A percentile compares a stretch with the other conserved stretches of the same genome.
These are phyloP conservation scores for Oenanthe sinensis DNA, from an alignment of 129 eudicot genomes.

Conservation along the genomic window DNA sequence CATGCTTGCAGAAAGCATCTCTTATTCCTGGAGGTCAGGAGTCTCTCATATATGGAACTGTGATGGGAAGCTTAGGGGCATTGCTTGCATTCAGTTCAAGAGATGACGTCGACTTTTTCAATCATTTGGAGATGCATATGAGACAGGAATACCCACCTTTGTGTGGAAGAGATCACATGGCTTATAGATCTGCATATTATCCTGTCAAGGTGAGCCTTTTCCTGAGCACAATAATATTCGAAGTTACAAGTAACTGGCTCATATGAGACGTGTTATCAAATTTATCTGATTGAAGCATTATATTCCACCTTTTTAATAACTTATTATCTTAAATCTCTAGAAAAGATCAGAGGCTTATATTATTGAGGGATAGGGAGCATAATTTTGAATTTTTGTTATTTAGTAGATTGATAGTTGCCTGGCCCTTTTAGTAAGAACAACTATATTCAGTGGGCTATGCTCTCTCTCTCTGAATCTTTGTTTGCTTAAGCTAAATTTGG, in stretches of 20 bases:
- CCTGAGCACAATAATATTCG: background rate
- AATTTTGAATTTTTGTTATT: background rate
- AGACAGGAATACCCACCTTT: conserved; percentile 97
- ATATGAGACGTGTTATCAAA: background rate
- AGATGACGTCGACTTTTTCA: conserved; percentile 98
- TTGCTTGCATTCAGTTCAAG: conserved; percentile 82
- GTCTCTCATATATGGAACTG: conserved; percentile 84
- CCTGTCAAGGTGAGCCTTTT: conserved; percentile 75
- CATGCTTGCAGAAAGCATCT: conserved; percentile 95
- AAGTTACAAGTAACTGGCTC: background rate
- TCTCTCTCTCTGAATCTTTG: background rate
- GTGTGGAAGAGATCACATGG: conserved; percentile 99
- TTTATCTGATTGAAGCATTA: background rate
- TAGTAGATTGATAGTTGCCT: background rate
- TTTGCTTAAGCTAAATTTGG: too few species aligned
- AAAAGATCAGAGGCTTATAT: background rate
- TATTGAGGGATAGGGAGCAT: background rate
- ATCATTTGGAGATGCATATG: conserved; percentile 98
- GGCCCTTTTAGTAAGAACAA: background rate
- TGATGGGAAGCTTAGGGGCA: conserved; percentile 98
- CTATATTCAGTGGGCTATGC: too few species aligned
- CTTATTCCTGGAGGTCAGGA: conserved; percentile 94
- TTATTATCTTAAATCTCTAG: background rate
- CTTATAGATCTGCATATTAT: conserved; percentile 88
- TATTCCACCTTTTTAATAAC: background rate